A percentile compares a stretch with the other conserved stretches of the same genome.
Conservation (phyloP, 352 stramenopile genomes). For the Pythium aristosporum region DNA sequence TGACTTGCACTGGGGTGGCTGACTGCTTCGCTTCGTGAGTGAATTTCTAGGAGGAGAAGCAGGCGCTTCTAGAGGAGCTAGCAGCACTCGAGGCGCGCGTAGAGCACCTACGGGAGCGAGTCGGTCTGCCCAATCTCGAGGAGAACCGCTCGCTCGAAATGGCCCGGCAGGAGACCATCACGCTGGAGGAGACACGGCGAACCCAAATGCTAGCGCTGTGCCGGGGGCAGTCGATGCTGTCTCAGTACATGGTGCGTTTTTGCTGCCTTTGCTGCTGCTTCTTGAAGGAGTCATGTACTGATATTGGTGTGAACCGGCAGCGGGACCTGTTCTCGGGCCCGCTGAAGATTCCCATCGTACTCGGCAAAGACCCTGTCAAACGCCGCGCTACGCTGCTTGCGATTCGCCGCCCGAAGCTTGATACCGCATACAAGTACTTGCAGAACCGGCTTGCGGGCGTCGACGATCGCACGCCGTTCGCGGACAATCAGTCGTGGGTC, state of each 20-base stretch:
- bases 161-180: neutral
- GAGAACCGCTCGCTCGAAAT: slow-evolving; percentile 7
- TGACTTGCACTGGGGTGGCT: neutral
- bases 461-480: neutral
- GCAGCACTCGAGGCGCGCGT: slow-evolving; percentile 2
- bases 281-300: neutral
- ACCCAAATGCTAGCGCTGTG: slow-evolving; percentile 2
- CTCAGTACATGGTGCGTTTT: slow-evolving; percentile 13
- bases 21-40: too few species aligned
- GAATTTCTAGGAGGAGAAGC: slow-evolving; percentile 21
- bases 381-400: slow-evolving; percentile 4
- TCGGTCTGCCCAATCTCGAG: slow-evolving; percentile 4
- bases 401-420: slow-evolving; percentile 5
- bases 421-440: slow-evolving; percentile 3
- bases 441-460: slow-evolving; percentile 2
- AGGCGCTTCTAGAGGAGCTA: slow-evolving; percentile 13
- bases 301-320: neutral
- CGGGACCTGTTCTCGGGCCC: neutral
- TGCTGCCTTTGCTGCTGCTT: neutral
- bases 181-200: neutral
- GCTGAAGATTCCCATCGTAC: slow-evolving; percentile 7
- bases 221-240: slow-evolving; percentile 5
- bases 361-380: slow-evolving; percentile 5
- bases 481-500: slow-evolving; percentile 1
- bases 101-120: slow-evolving; percentile 2